phyloP scores from a whole-genome alignment of 306 rosid genomes.

The Malus fusca region DNA sequence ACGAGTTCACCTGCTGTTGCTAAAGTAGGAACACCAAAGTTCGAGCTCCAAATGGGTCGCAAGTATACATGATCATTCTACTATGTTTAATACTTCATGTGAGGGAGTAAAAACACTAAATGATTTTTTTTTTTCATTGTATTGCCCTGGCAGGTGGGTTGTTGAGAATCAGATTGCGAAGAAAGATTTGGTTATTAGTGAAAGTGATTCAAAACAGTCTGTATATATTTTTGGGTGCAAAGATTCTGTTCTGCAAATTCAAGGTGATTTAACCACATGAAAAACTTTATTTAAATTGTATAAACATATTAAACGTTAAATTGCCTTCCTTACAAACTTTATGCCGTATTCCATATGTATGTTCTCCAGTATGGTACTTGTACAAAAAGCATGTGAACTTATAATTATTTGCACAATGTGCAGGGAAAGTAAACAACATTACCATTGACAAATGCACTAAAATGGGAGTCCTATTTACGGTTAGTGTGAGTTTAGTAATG shows the following conservation, averaged over 20 bases:
- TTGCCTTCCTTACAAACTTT: not conserved
- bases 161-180: constrained; percentile 93
- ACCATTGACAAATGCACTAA: constrained; percentile 90
- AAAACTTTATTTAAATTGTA: not conserved
- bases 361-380: not conserved
- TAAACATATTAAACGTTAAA: not conserved
- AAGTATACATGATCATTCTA: constrained; percentile 33
- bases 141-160: constrained; percentile 62
- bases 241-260: constrained; percentile 85
- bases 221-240: constrained; percentile 95
- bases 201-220: constrained; percentile 92
- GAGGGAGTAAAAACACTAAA: constrained; percentile 9
- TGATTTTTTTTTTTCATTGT: constrained; percentile 1
- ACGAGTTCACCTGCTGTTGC: constrained; percentile 42
- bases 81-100: constrained; percentile 1
- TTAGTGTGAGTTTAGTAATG: constrained; percentile 28
- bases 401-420: constrained; percentile 18
- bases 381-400: constrained; percentile 11
- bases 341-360: not conserved
- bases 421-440: constrained; percentile 97
- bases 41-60: constrained; percentile 99
- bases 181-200: constrained; percentile 73
- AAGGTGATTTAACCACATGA: constrained; percentile 45
- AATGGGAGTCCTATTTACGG: constrained; percentile 85
- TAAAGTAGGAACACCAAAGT: constrained; percentile 78